Evolutionary conservation across 1,139 yeast species (phyloP).

Genomic region (Nakaseomyces sp.): DNA sequence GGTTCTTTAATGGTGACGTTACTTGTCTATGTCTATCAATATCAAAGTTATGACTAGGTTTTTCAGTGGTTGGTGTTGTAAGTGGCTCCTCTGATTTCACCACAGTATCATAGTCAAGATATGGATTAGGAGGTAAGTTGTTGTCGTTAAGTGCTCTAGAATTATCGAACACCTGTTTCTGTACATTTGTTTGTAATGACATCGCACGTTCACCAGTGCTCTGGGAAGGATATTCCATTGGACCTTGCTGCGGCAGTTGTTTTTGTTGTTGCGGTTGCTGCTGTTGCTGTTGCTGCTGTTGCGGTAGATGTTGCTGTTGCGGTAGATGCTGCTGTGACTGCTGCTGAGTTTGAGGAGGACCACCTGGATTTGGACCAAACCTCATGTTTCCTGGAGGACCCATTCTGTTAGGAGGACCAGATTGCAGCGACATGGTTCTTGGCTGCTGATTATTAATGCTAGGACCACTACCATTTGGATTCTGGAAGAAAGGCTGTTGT

Average conservation of each 20-base stretch:
- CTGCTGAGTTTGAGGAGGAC: background rate
- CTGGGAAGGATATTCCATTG: conserved; percentile 4
- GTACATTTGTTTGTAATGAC: background rate
- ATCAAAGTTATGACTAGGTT: background rate
- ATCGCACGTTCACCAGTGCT: conserved; percentile 2
- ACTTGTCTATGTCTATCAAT: conserved; percentile 1
- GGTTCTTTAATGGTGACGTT: conserved; percentile 12
- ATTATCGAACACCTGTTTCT: background rate
- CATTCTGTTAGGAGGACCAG: conserved; percentile 8
- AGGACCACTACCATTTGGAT: conserved; percentile 8
- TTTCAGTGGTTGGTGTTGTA: background rate
- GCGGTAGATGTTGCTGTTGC: conserved; percentile 7
- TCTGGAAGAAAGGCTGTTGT: conserved; percentile 2
- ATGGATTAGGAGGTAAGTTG: background rate
- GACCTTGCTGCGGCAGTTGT: conserved; percentile 8
- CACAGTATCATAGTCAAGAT: background rate
- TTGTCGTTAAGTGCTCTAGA: background rate
- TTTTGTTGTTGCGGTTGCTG: conserved; percentile 7
- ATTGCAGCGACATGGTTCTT: conserved; percentile 14
- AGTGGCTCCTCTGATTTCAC: background rate
- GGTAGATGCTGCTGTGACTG: conserved; percentile 7
- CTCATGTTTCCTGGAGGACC: conserved; percentile 1
- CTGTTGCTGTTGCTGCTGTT: background rate
- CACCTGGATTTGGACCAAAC: conserved; percentile 8
- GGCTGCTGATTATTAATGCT: conserved; percentile 2